A percentile compares a stretch with the other conserved stretches of the same genome.
Evolutionary conservation across 2,329 filamentous ascomycete species (phyloP).

Genomic region (Clarireedia sp.): DNA sequence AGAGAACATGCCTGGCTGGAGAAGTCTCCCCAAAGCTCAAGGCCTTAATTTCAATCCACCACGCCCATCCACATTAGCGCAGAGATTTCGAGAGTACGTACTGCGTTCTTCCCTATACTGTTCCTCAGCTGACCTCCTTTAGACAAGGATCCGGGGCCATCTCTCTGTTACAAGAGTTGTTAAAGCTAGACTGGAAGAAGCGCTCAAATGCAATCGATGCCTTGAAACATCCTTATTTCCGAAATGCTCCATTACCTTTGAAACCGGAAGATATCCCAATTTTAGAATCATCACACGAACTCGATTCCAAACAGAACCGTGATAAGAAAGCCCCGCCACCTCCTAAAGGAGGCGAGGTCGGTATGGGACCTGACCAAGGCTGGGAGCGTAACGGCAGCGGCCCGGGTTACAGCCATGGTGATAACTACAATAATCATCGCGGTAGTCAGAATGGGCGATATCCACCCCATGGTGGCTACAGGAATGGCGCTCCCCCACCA

Average conservation of each 20-base stretch:
- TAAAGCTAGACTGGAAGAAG: conserved; percentile 81
- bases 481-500: conserved; percentile 23
- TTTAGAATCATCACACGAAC: conserved; percentile 91
- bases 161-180: conserved; percentile 69
- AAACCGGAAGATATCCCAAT: conserved; percentile 78
- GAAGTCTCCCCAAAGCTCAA: conserved; percentile 71
- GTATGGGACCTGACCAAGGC: conserved; percentile 49
- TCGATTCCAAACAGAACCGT: conserved; percentile 88
- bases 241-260: conserved; percentile 67
- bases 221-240: conserved; percentile 86
- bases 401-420: conserved; percentile 20
- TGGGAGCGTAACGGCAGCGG: conserved; percentile 26
- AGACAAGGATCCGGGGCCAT: conserved; percentile 65
- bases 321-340: conserved; percentile 79
- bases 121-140: conserved; percentile 16
- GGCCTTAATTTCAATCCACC: conserved; percentile 52
- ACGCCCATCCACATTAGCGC: conserved; percentile 56
- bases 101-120: conserved; percentile 13
- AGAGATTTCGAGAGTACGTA: conserved; percentile 65
- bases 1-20: conserved; percentile 89
- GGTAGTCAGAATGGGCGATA: conserved; percentile 5
- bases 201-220: conserved; percentile 93
- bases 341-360: conserved; percentile 84
- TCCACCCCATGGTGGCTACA: conserved; percentile 16
- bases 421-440: conserved; percentile 22